phyloP scores from a whole-genome alignment of 768 basidiomycete species.

The Serendipita sp. region DNA sequence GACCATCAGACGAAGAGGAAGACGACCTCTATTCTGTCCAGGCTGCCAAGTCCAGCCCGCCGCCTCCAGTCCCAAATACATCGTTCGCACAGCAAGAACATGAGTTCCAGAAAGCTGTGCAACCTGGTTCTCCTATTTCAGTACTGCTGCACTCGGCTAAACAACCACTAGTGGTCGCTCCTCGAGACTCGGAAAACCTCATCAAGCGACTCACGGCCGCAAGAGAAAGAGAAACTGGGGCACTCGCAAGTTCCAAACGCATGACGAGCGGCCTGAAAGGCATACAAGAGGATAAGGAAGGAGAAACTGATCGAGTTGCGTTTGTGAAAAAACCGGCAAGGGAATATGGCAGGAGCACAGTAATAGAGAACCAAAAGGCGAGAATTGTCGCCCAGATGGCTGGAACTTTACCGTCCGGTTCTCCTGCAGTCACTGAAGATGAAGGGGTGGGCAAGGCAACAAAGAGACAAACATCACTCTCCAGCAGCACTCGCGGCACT shows the following conservation, averaged over 20 bases:
- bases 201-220: constrained; percentile 5
- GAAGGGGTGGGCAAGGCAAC: constrained; percentile 18
- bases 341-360: constrained; percentile 32
- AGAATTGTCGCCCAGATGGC: constrained; percentile 91
- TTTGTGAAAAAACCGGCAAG: constrained; percentile 15
- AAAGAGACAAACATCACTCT: neutral
- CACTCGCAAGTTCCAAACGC: constrained; percentile 11
- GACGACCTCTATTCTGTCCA: constrained; percentile 14
- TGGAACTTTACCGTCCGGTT: constrained; percentile 27
- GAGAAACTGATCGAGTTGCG: constrained; percentile 20
- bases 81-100: constrained; percentile 73
- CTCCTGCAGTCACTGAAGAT: constrained; percentile 21
- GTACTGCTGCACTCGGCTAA: constrained; percentile 64
- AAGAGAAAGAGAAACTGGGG: constrained; percentile 20
- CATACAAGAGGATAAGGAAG: constrained; percentile 30
- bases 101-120: constrained; percentile 92
- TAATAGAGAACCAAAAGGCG: constrained; percentile 81
- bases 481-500: neutral
- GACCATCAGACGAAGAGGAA: constrained; percentile 29
- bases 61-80: constrained; percentile 26
- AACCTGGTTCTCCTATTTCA: constrained; percentile 87
- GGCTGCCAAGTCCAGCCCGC: neutral
- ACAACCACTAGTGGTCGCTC: constrained; percentile 63
- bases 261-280: constrained; percentile 28
- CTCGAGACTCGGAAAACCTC: neutral